Conservation (phyloP, 2,329 filamentous ascomycete species). For the Cladosporium velox region DNA sequence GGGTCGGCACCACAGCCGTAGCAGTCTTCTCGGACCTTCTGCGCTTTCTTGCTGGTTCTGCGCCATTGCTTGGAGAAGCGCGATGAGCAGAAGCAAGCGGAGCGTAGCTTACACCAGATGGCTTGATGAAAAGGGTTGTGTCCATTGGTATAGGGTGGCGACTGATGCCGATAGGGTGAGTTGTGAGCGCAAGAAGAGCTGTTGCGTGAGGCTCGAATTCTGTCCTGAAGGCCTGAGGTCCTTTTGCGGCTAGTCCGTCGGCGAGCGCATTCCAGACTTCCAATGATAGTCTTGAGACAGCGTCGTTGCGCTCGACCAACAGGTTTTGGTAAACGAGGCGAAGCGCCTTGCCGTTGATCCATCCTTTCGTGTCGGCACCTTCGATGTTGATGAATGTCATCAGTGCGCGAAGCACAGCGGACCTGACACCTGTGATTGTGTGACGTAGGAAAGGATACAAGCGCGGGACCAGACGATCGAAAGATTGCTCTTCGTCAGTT, state of each 20-base stretch:
- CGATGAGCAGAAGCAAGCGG: conserved; percentile 45
- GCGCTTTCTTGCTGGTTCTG: conserved; percentile 72
- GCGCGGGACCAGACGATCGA: conserved; percentile 86
- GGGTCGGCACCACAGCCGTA: conserved; percentile 48
- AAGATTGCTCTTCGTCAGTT: conserved; percentile 81
- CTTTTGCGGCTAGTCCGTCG: conserved; percentile 62
- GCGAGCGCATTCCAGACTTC: conserved; percentile 85
- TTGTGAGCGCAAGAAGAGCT: conserved; percentile 77
- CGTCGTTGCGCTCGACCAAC: conserved; percentile 85
- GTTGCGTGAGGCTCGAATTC: conserved; percentile 77
- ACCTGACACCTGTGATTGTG: conserved; percentile 92
- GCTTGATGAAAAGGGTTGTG: conserved; percentile 82
- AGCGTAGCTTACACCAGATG: conserved; percentile 82
- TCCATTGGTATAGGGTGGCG: conserved; percentile 93
- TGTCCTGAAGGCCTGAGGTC: conserved; percentile 64
- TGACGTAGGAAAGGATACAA: conserved; percentile 95
- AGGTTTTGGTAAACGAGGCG: conserved; percentile 94
- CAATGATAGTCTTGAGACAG: conserved; percentile 77
- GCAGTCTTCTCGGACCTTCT: conserved; percentile 79
- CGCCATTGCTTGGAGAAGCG: conserved; percentile 51
- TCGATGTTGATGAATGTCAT: conserved; percentile 90
- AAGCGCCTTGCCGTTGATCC: conserved; percentile 87
- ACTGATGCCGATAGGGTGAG: conserved; percentile 90
- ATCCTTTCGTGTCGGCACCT: conserved; percentile 75
- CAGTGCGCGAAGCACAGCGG: conserved; percentile 88